A percentile compares a stretch with the other conserved stretches of the same genome.
Conservation (phyloP, 2,329 filamentous ascomycete species). For the Neurospora sp. region DNA sequence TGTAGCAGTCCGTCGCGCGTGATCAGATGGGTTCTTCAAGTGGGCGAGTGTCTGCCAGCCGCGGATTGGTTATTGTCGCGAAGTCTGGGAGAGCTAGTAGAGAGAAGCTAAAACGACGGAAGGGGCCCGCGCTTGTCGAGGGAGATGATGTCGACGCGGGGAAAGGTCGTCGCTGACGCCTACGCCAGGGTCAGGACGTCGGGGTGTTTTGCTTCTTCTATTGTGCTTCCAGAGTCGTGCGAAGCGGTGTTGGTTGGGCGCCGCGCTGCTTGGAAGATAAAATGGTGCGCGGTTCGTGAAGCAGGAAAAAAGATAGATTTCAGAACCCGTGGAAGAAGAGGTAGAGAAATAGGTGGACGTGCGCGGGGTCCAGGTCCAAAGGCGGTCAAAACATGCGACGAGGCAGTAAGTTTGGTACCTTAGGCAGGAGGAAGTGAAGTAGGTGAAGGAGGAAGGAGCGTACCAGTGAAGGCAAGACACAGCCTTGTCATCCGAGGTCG, state of each 20-base stretch:
- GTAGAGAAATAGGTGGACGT: neutral
- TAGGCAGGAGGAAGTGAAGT: neutral
- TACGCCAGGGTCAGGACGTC: neutral
- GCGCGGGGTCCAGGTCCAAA: neutral
- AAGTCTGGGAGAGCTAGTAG: neutral
- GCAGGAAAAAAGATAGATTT: neutral
- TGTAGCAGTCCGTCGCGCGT: neutral
- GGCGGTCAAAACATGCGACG: neutral
- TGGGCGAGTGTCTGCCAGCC: neutral
- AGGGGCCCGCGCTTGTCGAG: neutral
- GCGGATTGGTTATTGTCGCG: neutral
- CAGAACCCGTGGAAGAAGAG: neutral
- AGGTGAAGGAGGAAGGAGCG: neutral
- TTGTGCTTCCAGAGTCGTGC: neutral
- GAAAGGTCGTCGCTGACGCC: neutral
- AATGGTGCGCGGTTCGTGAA: neutral
- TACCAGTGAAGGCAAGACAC: neutral
- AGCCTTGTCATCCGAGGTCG: neutral
- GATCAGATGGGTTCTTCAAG: rapidly evolving
- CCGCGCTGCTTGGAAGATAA: neutral
- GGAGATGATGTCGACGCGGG: neutral
- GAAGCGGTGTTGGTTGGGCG: neutral
- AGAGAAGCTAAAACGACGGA: no score
- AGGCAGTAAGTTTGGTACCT: no score
- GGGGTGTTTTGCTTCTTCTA: neutral